A percentile compares a stretch with the other conserved stretches of the same genome.
phyloP scores from a whole-genome alignment of 495 filamentous ascomycete genomes.

The Glonium stellatum region DNA sequence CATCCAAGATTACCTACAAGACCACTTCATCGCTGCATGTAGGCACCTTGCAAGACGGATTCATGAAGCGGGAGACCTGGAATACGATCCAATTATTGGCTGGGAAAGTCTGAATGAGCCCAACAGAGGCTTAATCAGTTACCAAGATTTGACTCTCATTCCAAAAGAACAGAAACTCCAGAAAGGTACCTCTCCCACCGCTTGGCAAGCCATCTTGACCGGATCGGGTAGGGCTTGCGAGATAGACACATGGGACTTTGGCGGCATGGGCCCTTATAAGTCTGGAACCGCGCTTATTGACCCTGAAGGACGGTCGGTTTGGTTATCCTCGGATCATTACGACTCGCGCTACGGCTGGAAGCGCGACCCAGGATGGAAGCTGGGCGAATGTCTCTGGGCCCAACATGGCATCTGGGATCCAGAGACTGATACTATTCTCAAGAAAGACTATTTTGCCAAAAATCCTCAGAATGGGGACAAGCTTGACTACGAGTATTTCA shows the following conservation, averaged over 20 bases:
- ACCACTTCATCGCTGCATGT: slow-evolving; percentile 74
- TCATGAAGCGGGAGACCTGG: slow-evolving; percentile 82
- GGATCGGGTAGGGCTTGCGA: slow-evolving; percentile 87
- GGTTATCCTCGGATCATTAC: slow-evolving; percentile 74
- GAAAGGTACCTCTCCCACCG: slow-evolving; percentile 87
- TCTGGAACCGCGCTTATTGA: slow-evolving; percentile 77
- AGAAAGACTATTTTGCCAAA: slow-evolving; percentile 83
- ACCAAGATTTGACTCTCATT: slow-evolving; percentile 72
- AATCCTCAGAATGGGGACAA: slow-evolving; percentile 61
- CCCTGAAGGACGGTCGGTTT: slow-evolving; percentile 75
- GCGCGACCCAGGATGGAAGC: slow-evolving; percentile 77
- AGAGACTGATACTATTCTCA: slow-evolving; percentile 63
- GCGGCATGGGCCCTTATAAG: slow-evolving; percentile 83
- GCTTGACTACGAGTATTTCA: slow-evolving; percentile 76
- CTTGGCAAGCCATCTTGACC: slow-evolving; percentile 87
- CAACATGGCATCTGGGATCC: slow-evolving; percentile 96
- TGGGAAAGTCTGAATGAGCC: slow-evolving; percentile 97
- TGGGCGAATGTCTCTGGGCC: slow-evolving; percentile 93
- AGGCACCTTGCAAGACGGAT: slow-evolving; percentile 75
- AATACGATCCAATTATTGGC: slow-evolving; percentile 81
- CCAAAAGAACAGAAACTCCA: slow-evolving; percentile 85
- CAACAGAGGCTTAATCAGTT: slow-evolving; percentile 80
- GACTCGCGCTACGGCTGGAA: slow-evolving; percentile 87
- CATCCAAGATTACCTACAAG: slow-evolving; percentile 92
- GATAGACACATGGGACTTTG: slow-evolving; percentile 87